Conservation (phyloP, 2,329 filamentous ascomycete genomes). For the Neospermospora avenae region DNA sequence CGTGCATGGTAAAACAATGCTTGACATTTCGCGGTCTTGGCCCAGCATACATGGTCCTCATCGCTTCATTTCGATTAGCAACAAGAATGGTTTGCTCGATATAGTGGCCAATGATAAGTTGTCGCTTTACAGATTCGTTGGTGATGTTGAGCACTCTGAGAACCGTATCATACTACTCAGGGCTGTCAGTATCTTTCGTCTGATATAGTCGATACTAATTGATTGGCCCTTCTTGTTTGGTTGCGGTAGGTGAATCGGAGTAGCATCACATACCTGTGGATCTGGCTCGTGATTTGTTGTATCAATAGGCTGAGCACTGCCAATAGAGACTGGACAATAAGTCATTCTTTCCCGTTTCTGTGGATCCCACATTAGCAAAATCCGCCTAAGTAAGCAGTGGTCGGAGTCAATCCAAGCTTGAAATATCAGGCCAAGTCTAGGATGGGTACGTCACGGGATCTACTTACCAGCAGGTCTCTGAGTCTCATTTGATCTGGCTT, state of each 20-base stretch:
- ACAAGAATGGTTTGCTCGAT: constrained; percentile 87
- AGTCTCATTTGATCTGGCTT: constrained; percentile 73
- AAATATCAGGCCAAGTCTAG: background rate
- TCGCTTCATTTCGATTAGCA: constrained; percentile 61
- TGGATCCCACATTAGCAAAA: background rate
- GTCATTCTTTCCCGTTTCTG: constrained; percentile 46
- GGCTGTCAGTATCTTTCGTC: background rate
- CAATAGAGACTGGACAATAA: constrained; percentile 60
- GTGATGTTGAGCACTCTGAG: constrained; percentile 80
- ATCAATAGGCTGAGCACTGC: constrained; percentile 52
- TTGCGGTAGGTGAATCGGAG: too few relatives aligned
- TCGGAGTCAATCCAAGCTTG: too few relatives aligned
- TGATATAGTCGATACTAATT: background rate
- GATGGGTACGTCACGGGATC: too few relatives aligned
- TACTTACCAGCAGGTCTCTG: constrained; percentile 42
- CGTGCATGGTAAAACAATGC: constrained; percentile 67
- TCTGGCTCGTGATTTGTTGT: constrained; percentile 71
- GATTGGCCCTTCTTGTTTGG: too few relatives aligned
- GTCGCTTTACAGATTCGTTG: constrained; percentile 71
- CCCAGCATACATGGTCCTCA: constrained; percentile 63
- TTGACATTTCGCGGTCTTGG: constrained; percentile 63
- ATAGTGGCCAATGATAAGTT: constrained; percentile 75
- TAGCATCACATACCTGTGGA: constrained; percentile 50
- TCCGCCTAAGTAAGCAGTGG: background rate
- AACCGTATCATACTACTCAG: constrained; percentile 63